phyloP scores from a whole-genome alignment of 305 asterid genomes.

The Salvia sclarea region DNA sequence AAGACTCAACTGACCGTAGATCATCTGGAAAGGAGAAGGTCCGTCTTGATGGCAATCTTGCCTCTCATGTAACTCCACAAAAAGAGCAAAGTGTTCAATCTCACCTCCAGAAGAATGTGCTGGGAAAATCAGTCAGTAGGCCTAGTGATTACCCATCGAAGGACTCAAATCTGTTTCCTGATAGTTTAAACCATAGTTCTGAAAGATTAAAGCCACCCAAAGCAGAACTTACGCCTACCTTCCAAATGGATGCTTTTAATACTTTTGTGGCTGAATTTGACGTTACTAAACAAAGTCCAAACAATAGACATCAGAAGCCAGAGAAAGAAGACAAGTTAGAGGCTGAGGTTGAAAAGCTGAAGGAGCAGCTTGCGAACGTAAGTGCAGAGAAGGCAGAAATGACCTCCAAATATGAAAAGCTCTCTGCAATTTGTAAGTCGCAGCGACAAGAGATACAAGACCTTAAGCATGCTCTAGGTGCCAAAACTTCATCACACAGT shows the following conservation, averaged over 20 bases:
- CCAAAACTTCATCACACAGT: slow-evolving; percentile 66
- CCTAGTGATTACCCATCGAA: slow-evolving; percentile 37
- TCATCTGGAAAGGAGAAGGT: slow-evolving; percentile 48
- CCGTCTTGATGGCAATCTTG: slow-evolving; percentile 30
- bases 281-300: slow-evolving; percentile 47
- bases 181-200: slow-evolving; percentile 38
- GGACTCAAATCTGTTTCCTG: slow-evolving; percentile 59
- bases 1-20: slow-evolving; percentile 43
- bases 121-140: slow-evolving; percentile 36
- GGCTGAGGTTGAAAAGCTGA: slow-evolving; percentile 80
- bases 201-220: slow-evolving; percentile 50
- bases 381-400: slow-evolving; percentile 82
- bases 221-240: slow-evolving; percentile 45
- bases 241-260: slow-evolving; percentile 54
- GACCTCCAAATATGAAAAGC: slow-evolving; percentile 79
- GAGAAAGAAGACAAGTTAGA: slow-evolving; percentile 57
- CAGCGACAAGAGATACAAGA: slow-evolving; percentile 94
- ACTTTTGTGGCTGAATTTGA: slow-evolving; percentile 77
- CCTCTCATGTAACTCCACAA: slow-evolving; percentile 34
- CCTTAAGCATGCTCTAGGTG: slow-evolving; percentile 70
- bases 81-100: slow-evolving; percentile 33
- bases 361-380: slow-evolving; percentile 66
- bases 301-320: slow-evolving; percentile 43
- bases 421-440: slow-evolving; percentile 84
- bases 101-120: slow-evolving; percentile 40